Evolutionary conservation across 2,329 filamentous ascomycete genomes (phyloP).

Genomic region (Dactylellina leptospora): DNA sequence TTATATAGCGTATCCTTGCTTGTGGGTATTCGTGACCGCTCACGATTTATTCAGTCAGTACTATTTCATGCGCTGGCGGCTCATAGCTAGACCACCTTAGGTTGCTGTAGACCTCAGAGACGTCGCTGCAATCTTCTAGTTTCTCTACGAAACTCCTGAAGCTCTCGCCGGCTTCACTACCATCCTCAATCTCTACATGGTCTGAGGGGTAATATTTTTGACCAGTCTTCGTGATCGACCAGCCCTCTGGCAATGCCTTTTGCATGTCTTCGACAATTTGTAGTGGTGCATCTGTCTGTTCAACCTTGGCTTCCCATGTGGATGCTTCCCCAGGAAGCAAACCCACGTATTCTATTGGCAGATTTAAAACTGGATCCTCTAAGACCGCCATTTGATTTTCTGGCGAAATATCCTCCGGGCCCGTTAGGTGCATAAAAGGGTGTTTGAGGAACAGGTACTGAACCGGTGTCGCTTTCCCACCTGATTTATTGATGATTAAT

Average conservation of each 20-base stretch:
- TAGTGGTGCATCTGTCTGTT: constrained; percentile 39
- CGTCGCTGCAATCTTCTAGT: constrained; percentile 42
- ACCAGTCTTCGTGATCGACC: constrained; percentile 47
- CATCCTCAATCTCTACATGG: constrained; percentile 34
- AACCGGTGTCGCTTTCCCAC: constrained; percentile 76
- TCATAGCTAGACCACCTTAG: constrained; percentile 46
- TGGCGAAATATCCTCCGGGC: constrained; percentile 33
- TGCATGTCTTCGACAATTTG: constrained; percentile 52
- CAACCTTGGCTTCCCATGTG: constrained; percentile 45
- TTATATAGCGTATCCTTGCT: too few species aligned
- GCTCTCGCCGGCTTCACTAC: constrained; percentile 29
- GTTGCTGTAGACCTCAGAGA: constrained; percentile 45
- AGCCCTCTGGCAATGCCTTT: constrained; percentile 43
- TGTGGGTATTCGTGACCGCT: too few species aligned
- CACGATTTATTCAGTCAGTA: constrained; percentile 20
- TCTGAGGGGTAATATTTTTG: constrained; percentile 46
- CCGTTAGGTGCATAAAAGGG: constrained; percentile 63
- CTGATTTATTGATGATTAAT: constrained; percentile 73
- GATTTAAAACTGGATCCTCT: constrained; percentile 32
- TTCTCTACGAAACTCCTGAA: constrained; percentile 40
- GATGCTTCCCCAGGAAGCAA: constrained; percentile 36
- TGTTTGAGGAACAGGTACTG: constrained; percentile 85
- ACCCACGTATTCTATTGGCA: constrained; percentile 45
- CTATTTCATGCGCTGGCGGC: constrained; percentile 34
- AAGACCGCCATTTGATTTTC: constrained; percentile 27